Evolutionary conservation across 2,329 filamentous ascomycete species (phyloP).

Genomic region (Colletotrichum caudatum): DNA sequence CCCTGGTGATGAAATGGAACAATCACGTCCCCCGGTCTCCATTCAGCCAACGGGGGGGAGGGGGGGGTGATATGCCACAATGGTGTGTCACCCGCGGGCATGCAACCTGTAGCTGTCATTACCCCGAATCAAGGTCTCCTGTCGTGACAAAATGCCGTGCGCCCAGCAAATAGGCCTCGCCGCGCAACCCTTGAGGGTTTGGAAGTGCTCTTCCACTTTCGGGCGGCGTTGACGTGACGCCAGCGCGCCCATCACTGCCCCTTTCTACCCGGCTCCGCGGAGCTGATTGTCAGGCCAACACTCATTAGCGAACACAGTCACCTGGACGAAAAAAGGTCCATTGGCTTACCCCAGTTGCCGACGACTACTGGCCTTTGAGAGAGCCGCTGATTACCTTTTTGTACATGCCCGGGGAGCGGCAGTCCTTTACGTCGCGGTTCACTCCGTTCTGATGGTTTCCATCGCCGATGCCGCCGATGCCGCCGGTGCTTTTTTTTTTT

Average conservation of each 20-base stretch:
- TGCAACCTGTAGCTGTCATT: background rate
- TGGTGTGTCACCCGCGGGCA: background rate
- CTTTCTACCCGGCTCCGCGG: slow-evolving; percentile 14
- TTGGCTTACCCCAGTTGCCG: background rate
- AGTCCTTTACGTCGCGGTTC: too few relatives aligned
- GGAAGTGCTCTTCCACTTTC: slow-evolving; percentile 24
- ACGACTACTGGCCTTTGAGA: background rate
- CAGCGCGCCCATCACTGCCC: slow-evolving; percentile 29
- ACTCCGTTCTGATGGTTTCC: background rate
- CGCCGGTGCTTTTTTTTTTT: too few relatives aligned
- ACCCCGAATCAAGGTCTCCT: slow-evolving; percentile 1
- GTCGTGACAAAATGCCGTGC: slow-evolving; percentile 28
- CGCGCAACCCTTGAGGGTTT: slow-evolving; percentile 17
- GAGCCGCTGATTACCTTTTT: background rate
- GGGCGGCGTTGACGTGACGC: slow-evolving; percentile 22
- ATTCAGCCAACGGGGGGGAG: background rate
- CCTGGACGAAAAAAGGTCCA: slow-evolving; percentile 10
- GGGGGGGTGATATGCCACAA: background rate
- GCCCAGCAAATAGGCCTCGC: background rate
- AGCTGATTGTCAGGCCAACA: slow-evolving; percentile 19
- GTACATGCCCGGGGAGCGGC: background rate
- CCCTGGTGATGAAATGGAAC: background rate
- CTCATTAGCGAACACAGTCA: slow-evolving; percentile 6
- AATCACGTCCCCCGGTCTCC: background rate
- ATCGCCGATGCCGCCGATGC: background rate